Conservation (phyloP, 2,329 filamentous ascomycete genomes). For the Talaromyces sp. region DNA sequence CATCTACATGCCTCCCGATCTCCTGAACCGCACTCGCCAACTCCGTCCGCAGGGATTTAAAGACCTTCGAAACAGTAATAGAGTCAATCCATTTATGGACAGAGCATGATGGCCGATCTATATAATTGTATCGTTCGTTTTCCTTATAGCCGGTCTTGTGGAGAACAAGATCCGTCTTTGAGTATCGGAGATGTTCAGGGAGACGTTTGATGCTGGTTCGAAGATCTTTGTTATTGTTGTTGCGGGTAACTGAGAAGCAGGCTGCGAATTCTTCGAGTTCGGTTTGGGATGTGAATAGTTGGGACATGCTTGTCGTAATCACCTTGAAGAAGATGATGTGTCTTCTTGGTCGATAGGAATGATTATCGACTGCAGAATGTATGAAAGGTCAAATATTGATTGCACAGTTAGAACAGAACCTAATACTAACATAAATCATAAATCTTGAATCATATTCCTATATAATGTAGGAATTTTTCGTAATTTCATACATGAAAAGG, state of each 20-base stretch:
- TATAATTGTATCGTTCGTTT: neutral
- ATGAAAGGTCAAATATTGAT: neutral
- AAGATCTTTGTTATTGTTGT: neutral
- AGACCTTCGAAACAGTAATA: neutral
- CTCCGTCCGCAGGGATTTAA: slow-evolving; percentile 6
- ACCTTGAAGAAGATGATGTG: neutral
- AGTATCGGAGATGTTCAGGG: slow-evolving; percentile 6
- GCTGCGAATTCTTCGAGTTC: slow-evolving; percentile 9
- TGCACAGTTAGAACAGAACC: neutral
- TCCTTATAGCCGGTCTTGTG: neutral
- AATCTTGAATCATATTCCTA: neutral
- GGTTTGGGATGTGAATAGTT: neutral
- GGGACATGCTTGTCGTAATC: neutral
- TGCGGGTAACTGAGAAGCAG: neutral
- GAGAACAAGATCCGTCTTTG: neutral
- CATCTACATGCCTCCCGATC: neutral
- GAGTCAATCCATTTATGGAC: neutral
- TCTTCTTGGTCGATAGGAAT: neutral
- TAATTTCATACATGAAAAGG: too few relatives aligned
- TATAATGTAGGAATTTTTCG: neutral
- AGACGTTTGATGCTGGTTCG: neutral
- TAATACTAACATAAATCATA: neutral
- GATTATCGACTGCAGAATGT: neutral
- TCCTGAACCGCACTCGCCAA: neutral
- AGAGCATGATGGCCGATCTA: neutral